Conservation (phyloP, 2,329 filamentous ascomycete genomes). For the Clonostachys chloroleuca region DNA sequence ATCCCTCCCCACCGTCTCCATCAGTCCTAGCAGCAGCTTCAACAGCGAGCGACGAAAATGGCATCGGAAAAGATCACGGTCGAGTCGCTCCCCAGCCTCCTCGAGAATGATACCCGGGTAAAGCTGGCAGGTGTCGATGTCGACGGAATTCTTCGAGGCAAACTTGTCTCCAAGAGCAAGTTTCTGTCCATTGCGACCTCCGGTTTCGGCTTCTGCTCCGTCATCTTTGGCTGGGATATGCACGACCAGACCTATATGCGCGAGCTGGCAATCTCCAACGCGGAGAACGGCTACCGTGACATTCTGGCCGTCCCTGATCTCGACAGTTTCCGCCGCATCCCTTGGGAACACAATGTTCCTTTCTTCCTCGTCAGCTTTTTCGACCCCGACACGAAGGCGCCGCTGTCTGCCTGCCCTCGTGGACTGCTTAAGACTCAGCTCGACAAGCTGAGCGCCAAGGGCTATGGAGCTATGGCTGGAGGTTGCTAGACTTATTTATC, state of each 20-base stretch:
- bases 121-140: conserved; percentile 87
- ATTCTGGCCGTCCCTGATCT: conserved; percentile 80
- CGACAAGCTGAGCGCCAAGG: conserved; percentile 61
- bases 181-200: conserved; percentile 77
- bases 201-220: conserved; percentile 91
- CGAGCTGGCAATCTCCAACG: conserved; percentile 84
- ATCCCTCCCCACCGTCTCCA: not conserved
- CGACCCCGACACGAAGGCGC: conserved; percentile 71
- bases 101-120: conserved; percentile 70
- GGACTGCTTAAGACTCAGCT: conserved; percentile 67
- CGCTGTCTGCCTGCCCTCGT: conserved; percentile 74
- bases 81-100: conserved; percentile 60
- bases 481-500: conserved; percentile 43
- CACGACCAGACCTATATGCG: conserved; percentile 86
- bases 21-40: not conserved
- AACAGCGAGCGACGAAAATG: conserved; percentile 12
- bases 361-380: conserved; percentile 83
- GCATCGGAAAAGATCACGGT: conserved; percentile 41
- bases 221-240: conserved; percentile 97
- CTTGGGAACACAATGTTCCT: conserved; percentile 83
- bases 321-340: conserved; percentile 73
- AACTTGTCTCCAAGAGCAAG: conserved; percentile 89
- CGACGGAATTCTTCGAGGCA: conserved; percentile 82
- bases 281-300: conserved; percentile 85
- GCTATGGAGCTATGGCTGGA: conserved; percentile 85